Conservation (phyloP, 139 green algal genomes). For the Mesotaenium endlicherianum region DNA sequence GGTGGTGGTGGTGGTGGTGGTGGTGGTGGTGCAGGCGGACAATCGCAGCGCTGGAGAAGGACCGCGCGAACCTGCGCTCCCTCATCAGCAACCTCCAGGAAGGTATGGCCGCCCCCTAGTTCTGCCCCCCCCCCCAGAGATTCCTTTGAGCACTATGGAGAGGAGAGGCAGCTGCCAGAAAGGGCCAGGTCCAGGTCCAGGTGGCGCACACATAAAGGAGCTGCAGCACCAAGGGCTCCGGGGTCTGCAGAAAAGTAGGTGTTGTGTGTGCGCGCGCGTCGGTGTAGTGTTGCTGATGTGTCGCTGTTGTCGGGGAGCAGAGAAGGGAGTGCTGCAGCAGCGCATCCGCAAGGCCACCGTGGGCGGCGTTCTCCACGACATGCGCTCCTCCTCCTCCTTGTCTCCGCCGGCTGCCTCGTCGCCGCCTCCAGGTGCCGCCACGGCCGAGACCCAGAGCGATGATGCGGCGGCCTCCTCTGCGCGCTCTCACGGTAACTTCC, state of each 20-base stretch:
- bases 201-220: too few relatives aligned
- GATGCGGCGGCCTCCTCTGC: not conserved
- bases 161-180: too few relatives aligned
- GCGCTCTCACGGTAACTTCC: not conserved
- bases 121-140: not conserved
- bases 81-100: conserved; percentile 13
- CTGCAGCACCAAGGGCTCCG: too few relatives aligned
- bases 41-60: not conserved
- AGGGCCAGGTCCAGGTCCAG: too few relatives aligned
- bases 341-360: not conserved
- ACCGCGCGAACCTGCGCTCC: conserved; percentile 19
- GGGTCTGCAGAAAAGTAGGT: too few relatives aligned
- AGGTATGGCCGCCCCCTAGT: conserved; percentile 8
- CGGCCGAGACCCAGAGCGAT: not conserved
- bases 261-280: too few relatives aligned
- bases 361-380: not conserved
- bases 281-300: not conserved
- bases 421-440: too few relatives aligned
- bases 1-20: too few relatives aligned
- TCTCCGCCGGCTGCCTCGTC: too few relatives aligned
- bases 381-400: not conserved
- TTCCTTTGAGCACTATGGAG: too few relatives aligned
- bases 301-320: not conserved
- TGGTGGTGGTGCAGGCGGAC: not conserved
- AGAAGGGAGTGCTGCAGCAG: not conserved